Conservation (phyloP, 768 basidiomycete species). For the Kwoniella shandongensis region DNA sequence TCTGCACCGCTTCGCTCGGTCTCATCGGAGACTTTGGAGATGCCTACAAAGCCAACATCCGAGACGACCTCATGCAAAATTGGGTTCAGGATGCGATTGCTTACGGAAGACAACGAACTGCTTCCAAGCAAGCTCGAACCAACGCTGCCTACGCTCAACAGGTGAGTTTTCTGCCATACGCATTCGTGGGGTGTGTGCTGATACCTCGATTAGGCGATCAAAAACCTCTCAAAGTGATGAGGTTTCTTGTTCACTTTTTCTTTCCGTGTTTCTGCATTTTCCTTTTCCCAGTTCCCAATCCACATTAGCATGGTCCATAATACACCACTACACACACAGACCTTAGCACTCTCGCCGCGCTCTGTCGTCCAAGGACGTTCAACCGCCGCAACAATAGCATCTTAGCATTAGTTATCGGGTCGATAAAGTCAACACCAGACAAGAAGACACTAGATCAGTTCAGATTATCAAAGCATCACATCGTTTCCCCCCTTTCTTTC, state of each 20-base stretch:
- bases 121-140: slow-evolving; percentile 30
- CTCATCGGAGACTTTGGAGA: slow-evolving; percentile 92
- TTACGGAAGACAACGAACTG: slow-evolving; percentile 28
- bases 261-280: background rate
- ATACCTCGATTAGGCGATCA: slow-evolving; percentile 35
- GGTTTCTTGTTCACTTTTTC: background rate
- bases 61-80: slow-evolving; percentile 70
- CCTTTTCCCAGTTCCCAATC: background rate
- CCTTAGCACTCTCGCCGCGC: slow-evolving; percentile 32
- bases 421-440: too few species aligned
- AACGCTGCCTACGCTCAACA: slow-evolving; percentile 43
- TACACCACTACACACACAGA: slow-evolving; percentile 2
- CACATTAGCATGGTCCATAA: slow-evolving; percentile 12
- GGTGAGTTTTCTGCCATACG: slow-evolving; percentile 23
- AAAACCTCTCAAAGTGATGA: slow-evolving; percentile 27
- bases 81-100: slow-evolving; percentile 63
- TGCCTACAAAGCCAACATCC: slow-evolving; percentile 74
- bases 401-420: too few species aligned
- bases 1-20: slow-evolving; percentile 74
- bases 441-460: too few species aligned
- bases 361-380: slow-evolving; percentile 46
- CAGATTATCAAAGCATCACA: too few species aligned
- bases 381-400: slow-evolving; percentile 3
- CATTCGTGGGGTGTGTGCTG: slow-evolving; percentile 2
- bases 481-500: too few species aligned